These are phyloP conservation scores for Inga laurina DNA, from an alignment of 306 rosid genomes.

Conservation along the genomic window DNA sequence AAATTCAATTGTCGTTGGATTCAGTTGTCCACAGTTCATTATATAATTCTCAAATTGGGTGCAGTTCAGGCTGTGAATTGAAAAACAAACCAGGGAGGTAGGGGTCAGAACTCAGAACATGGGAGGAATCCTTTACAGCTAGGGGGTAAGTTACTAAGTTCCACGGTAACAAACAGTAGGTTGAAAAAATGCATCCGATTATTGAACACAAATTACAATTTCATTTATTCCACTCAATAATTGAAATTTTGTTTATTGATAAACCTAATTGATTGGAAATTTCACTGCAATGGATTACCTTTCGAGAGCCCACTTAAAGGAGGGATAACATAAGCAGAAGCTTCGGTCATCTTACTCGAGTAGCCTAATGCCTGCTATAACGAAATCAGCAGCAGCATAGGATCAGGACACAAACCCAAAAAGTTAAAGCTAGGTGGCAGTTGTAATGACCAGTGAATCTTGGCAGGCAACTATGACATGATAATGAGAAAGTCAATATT, in stretches of 20 bases:
- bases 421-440: conserved; percentile 9
- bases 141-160: not conserved
- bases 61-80: not conserved
- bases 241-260: not conserved
- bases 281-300: conserved; percentile 51
- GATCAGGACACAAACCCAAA: conserved; percentile 37
- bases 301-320: conserved; percentile 67
- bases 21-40: not conserved
- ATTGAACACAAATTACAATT: conserved; percentile 7
- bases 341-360: conserved; percentile 42
- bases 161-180: conserved; percentile 17
- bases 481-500: conserved; percentile 9
- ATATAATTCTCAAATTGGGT: not conserved
- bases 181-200: conserved; percentile 11
- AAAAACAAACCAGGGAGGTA: not conserved
- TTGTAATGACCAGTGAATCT: conserved; percentile 15
- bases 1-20: not conserved
- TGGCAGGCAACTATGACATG: conserved; percentile 23
- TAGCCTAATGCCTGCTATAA: conserved; percentile 66
- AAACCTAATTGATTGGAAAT: conserved; percentile 14
- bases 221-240: conserved; percentile 9
- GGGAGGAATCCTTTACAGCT: conserved; percentile 13
- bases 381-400: conserved; percentile 38
- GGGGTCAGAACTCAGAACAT: not conserved
- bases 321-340: conserved; percentile 55